Base-by-base conservation (phyloP, 768 basidiomycete genomes). In the Pholiota microspora region DNA sequence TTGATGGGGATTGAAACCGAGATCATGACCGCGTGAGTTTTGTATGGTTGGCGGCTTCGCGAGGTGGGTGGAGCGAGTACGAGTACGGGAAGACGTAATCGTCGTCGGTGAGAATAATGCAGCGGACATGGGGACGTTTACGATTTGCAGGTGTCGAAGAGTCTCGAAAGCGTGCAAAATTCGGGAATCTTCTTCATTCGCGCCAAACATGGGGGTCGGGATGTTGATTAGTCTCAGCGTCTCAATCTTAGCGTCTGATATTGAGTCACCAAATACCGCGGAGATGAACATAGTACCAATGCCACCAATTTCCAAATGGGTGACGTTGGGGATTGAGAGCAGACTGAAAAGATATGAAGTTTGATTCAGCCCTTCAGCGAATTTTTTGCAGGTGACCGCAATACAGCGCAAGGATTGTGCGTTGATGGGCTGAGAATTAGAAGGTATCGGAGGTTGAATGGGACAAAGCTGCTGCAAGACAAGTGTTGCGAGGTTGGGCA, bases 241-340 rank as follows among this genome's bases (percentile, higher is more conserved):
- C 13, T 54, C 47, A 25, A 62, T 47, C 2, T 51, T 49, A 3
- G 56, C 31, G 7, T 25, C 31, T 8, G 52, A 49, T n/a, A 60
- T 45, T 3, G 54, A 51, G 6, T 49, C 31, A n/a, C 56, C 54
- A 25, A 60, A 58, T 16, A 56, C 18, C 9, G 15, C 10, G 18
- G 49, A 29, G 16, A 56, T 35, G 3, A 16, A 34, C 18, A 47
- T 24, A 4, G 53, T 25, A n/a, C 21, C 16, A 34, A 45, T 31
- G 18, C 55, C 57, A n/a, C 49, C 49, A 8, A 62, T 15, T 23
- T 62, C 56, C 32, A 62, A 31, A 25, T 56, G 55, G 10, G 32
- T 36, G 12, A 62, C 52, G 50, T 58, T 62, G 12, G 62, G 62
- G 8, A 58, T 23, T 16, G 40, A n/a, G 35, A 62, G 53, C 3